Conservation (phyloP, 2,329 filamentous ascomycete genomes). For the Phaeophleospora eucalypticola region DNA sequence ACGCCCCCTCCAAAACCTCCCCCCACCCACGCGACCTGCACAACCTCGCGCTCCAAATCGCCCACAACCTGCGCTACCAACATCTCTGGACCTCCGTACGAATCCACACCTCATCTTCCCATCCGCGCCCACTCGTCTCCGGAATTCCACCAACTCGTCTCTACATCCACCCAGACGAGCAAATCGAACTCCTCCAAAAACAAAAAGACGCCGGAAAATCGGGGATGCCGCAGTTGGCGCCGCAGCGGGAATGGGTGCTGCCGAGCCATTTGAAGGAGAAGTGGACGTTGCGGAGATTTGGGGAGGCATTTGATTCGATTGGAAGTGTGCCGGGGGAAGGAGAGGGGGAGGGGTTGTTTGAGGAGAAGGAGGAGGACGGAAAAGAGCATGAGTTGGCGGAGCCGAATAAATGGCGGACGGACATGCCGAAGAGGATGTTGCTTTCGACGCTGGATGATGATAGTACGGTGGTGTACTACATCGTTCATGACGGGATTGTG, state of each 20-base stretch:
- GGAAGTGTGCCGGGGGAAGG: constrained; percentile 37
- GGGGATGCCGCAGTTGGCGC: constrained; percentile 26
- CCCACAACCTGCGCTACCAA: constrained; percentile 69
- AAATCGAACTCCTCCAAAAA: constrained; percentile 65
- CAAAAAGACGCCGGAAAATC: constrained; percentile 36
- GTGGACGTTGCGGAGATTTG: constrained; percentile 64
- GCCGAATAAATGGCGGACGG: constrained; percentile 39
- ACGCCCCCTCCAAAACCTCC: constrained; percentile 11
- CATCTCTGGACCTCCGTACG: constrained; percentile 67
- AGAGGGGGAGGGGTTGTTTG: constrained; percentile 26
- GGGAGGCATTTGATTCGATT: constrained; percentile 62
- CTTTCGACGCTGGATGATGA: constrained; percentile 73
- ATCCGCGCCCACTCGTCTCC: constrained; percentile 62
- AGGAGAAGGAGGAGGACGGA: constrained; percentile 12
- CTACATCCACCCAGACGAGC: constrained; percentile 79
- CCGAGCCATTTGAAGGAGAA: constrained; percentile 69
- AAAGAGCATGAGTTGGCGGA: constrained; percentile 23
- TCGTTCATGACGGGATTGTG: constrained; percentile 80
- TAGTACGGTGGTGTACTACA: constrained; percentile 79
- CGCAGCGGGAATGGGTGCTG: constrained; percentile 70
- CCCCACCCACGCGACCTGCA: constrained; percentile 26
- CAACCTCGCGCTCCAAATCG: constrained; percentile 57
- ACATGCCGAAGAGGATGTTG: constrained; percentile 60
- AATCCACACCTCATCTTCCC: constrained; percentile 26
- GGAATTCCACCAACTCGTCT: constrained; percentile 69